A percentile compares a stretch with the other conserved stretches of the same genome.
These are phyloP conservation scores for Friedmanniomyces simplex DNA, from an alignment of 495 filamentous ascomycete genomes.

Conservation along the genomic window DNA sequence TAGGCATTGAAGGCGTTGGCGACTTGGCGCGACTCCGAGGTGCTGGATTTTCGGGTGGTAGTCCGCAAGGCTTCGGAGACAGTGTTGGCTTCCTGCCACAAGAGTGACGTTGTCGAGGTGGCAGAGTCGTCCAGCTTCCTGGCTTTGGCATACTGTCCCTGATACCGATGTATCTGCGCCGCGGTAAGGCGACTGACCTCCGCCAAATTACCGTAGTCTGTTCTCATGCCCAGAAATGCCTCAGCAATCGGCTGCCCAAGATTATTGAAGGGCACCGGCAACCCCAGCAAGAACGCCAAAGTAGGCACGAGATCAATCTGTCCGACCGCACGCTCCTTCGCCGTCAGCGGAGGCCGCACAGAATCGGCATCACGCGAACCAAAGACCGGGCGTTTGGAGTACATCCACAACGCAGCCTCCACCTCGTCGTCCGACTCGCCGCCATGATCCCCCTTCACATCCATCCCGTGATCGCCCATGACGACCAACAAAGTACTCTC, in stretches of 20 bases:
- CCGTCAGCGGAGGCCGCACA: conserved; percentile 54
- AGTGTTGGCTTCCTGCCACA: conserved; percentile 48
- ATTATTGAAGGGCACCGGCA: conserved; percentile 95
- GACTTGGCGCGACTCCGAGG: neutral
- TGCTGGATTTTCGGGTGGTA: neutral
- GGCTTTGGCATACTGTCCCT: conserved; percentile 51
- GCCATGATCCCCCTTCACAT: conserved; percentile 90
- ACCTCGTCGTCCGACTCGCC: conserved; percentile 94
- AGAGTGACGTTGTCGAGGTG: conserved; percentile 42
- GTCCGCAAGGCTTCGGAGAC: neutral
- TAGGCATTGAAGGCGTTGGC: conserved; percentile 54
- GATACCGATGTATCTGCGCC: conserved; percentile 83
- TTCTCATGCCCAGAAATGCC: conserved; percentile 66
- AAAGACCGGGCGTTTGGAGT: conserved; percentile 74
- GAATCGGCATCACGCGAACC: conserved; percentile 50
- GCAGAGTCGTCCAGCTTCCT: conserved; percentile 52
- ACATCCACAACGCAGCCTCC: conserved; percentile 96
- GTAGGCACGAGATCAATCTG: conserved; percentile 97
- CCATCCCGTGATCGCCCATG: conserved; percentile 99
- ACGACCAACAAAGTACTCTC: conserved; percentile 82
- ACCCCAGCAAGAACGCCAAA: conserved; percentile 70
- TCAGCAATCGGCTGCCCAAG: conserved; percentile 91
- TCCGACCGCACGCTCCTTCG: conserved; percentile 70
- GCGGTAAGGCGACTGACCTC: conserved; percentile 64
- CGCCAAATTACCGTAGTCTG: conserved; percentile 64